Conservation (phyloP, 306 rosid species). For the Corylus heterophylla region DNA sequence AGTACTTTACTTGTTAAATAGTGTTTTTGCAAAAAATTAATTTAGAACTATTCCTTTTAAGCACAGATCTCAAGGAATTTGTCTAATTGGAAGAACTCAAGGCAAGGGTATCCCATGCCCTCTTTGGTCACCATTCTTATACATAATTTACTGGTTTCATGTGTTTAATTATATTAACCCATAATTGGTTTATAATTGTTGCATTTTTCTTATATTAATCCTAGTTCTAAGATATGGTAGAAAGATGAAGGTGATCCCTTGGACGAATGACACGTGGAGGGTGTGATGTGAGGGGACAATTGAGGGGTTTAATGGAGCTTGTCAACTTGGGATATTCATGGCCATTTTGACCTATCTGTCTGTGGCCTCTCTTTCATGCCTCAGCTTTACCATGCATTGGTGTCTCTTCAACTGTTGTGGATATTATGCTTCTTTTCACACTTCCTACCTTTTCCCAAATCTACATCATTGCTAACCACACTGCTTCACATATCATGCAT, state of each 20-base stretch:
- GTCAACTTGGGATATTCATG: slow-evolving; percentile 67
- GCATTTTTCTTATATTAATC: background rate
- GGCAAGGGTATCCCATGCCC: background rate
- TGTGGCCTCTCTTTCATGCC: slow-evolving; percentile 45
- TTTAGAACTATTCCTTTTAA: background rate
- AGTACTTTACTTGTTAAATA: background rate
- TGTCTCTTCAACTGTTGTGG: slow-evolving; percentile 31
- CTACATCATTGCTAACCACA: slow-evolving; percentile 45
- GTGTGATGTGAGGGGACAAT: background rate
- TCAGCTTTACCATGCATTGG: slow-evolving; percentile 47
- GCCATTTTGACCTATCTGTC: slow-evolving; percentile 34
- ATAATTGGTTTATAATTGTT: background rate
- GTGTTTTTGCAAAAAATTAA: background rate
- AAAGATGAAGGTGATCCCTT: background rate
- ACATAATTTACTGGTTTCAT: background rate
- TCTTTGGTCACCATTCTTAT: background rate
- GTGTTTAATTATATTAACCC: background rate
- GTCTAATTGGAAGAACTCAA: background rate
- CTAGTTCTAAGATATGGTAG: background rate
- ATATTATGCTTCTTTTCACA: slow-evolving; percentile 37
- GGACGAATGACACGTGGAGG: background rate
- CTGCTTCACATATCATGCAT: slow-evolving; percentile 14
- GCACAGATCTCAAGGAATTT: slow-evolving; percentile 26
- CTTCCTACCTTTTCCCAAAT: slow-evolving; percentile 36
- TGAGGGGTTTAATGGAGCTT: slow-evolving; percentile 36